These are phyloP conservation scores for Cladophialophora psammophila DNA, from an alignment of 2,329 filamentous ascomycete species.

Conservation along the genomic window DNA sequence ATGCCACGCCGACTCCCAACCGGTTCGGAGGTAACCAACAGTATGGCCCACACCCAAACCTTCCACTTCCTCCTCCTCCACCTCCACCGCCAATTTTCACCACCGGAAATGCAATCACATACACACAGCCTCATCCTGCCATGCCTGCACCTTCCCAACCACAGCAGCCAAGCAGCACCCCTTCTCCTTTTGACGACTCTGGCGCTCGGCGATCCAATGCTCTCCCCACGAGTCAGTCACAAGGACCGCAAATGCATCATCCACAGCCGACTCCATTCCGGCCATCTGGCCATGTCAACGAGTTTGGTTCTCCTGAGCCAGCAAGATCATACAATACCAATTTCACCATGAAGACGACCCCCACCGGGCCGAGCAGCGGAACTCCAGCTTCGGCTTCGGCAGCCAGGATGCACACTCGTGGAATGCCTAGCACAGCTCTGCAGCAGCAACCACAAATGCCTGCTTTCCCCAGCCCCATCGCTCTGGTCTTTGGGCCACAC, in stretches of 20 bases:
- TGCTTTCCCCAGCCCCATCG: slow-evolving; percentile 7
- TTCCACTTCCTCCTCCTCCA: slow-evolving; percentile 11
- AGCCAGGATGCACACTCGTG: slow-evolving; percentile 8
- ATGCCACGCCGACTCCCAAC: slow-evolving; percentile 22
- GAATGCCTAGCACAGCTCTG: neutral
- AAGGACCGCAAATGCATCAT: slow-evolving; percentile 9
- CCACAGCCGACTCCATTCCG: slow-evolving; percentile 17
- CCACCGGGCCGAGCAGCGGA: neutral
- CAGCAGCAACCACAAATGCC: slow-evolving; percentile 13
- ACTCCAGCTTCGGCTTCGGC: slow-evolving; percentile 6
- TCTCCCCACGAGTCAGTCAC: slow-evolving; percentile 4
- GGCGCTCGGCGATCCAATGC: neutral
- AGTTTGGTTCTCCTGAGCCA: slow-evolving; percentile 30
- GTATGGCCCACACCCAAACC: slow-evolving; percentile 9
- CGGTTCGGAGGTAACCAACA: slow-evolving; percentile 10
- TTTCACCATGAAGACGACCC: slow-evolving; percentile 2
- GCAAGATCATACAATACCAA: slow-evolving; percentile 14
- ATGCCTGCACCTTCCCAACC: neutral
- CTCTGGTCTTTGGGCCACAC: slow-evolving; percentile 1
- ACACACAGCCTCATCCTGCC: neutral
- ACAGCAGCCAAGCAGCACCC: slow-evolving; percentile 3
- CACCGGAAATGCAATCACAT: neutral
- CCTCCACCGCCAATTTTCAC: slow-evolving; percentile 16
- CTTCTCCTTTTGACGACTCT: slow-evolving; percentile 8
- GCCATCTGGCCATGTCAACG: slow-evolving; percentile 16